Percentiles rank a stretch among this genome's conserved stretches.
Conservation (phyloP, 2,329 filamentous ascomycete species). For the Colletotrichum acutatum region DNA sequence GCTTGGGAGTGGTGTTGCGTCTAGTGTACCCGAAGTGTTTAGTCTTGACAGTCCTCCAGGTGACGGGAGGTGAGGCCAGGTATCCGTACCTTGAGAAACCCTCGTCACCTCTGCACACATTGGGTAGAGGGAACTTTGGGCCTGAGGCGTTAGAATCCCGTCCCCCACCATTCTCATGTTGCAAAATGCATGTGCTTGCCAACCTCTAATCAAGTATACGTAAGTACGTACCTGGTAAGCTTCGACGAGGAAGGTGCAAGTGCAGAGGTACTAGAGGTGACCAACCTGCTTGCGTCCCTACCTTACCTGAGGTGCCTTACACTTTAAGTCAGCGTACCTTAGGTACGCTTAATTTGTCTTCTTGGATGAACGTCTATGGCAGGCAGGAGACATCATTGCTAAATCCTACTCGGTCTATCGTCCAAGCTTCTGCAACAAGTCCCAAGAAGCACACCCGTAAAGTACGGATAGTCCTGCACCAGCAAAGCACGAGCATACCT, state of each 20-base stretch:
- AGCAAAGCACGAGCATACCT: neutral
- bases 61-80: neutral
- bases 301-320: neutral
- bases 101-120: slow-evolving; percentile 4
- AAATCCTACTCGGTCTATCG: neutral
- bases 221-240: neutral
- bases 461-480: neutral
- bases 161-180: neutral
- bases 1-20: slow-evolving; percentile 8
- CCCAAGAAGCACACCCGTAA: neutral
- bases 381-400: neutral
- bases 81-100: neutral
- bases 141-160: slow-evolving; percentile 8
- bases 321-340: too few relatives aligned
- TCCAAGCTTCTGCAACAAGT: slow-evolving; percentile 20
- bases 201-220: neutral
- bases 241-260: neutral
- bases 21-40: neutral
- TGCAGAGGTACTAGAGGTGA: neutral
- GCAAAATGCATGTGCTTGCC: slow-evolving; percentile 20
- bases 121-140: slow-evolving; percentile 4
- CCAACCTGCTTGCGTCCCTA: too few relatives aligned
- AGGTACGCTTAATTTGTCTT: neutral
- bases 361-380: neutral
- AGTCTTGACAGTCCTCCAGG: neutral